Conservation (phyloP, 306 rosid genomes). For the Quillaja saponaria region DNA sequence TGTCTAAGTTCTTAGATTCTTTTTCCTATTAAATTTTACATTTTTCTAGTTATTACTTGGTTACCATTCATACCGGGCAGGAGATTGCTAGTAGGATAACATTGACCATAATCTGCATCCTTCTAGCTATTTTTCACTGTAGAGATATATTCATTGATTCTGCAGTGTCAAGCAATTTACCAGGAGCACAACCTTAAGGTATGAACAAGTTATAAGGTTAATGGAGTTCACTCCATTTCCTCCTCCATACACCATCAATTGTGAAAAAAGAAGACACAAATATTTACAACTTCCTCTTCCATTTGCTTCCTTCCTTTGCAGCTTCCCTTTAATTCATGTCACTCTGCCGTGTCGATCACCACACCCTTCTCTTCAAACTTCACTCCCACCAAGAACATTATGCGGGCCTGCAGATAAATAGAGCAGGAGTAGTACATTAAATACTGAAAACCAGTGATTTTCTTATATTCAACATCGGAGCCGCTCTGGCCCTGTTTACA, state of each 20-base stretch:
- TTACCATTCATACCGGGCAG: background rate
- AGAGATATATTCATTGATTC: no score
- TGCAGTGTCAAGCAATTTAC: no score
- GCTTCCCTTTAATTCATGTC: background rate
- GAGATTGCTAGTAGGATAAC: no score
- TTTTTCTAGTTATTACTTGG: background rate
- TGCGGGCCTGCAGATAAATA: conserved; percentile 47
- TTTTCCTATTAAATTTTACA: background rate
- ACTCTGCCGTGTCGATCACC: conserved; percentile 54
- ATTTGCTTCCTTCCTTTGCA: no score
- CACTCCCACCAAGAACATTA: conserved; percentile 77
- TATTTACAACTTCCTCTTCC: no score
- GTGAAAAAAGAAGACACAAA: no score
- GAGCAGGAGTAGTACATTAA: background rate
- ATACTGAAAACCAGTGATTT: background rate
- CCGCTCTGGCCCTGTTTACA: background rate
- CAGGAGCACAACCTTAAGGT: no score
- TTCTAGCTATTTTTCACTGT: no score
- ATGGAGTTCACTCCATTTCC: no score
- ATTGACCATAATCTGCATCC: no score
- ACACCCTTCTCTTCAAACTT: conserved; percentile 61
- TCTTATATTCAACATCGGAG: background rate
- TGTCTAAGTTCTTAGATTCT: background rate
- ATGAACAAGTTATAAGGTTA: no score
- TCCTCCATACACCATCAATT: no score